A percentile compares a stretch with the other conserved stretches of the same genome.
phyloP scores from a whole-genome alignment of 768 basidiomycete genomes.

The Lactarius deliciosus region DNA sequence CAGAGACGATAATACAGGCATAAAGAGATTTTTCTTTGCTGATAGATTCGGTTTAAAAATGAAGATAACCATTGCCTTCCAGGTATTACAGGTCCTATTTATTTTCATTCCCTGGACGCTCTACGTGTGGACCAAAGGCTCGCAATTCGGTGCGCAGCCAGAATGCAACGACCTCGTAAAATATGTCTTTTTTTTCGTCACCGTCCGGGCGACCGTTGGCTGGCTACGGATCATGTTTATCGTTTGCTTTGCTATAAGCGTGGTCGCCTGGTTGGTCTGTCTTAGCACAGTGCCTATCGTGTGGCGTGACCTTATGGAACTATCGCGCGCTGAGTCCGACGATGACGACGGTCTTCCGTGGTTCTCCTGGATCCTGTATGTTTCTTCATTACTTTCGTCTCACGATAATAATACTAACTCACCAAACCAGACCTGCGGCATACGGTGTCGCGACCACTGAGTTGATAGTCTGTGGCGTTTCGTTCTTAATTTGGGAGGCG shows the following conservation, averaged over 20 bases:
- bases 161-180: constrained; percentile 1
- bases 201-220: neutral
- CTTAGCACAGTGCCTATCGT: neutral
- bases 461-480: neutral
- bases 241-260: neutral
- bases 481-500: neutral
- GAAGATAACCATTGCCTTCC: neutral
- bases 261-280: neutral
- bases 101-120: neutral
- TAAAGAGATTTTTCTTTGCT: neutral
- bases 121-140: neutral
- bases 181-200: neutral
- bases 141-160: neutral
- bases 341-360: neutral
- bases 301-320: no score
- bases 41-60: neutral
- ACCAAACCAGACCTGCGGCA: neutral
- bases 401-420: neutral
- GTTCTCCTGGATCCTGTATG: neutral
- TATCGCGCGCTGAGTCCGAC: no score
- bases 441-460: neutral
- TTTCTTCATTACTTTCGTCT: neutral
- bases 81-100: neutral
- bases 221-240: neutral
- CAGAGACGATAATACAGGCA: neutral